Evolutionary conservation across 2,329 filamentous ascomycete species (phyloP).

Genomic region (Dactylella cylindrospora): DNA sequence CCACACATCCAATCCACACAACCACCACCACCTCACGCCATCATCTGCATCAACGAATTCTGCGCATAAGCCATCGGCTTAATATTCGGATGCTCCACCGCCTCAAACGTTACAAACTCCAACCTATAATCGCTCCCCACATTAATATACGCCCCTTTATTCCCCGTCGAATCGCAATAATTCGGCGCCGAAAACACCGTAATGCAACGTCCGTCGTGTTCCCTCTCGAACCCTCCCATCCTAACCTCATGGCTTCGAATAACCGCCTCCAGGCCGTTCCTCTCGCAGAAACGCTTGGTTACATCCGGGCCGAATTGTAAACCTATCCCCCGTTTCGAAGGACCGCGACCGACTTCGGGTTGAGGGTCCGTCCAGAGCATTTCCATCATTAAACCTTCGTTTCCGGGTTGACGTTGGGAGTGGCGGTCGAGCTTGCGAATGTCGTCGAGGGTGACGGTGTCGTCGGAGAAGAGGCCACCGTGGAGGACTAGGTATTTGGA

Average conservation of each 20-base stretch:
- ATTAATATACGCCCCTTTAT: constrained; percentile 98
- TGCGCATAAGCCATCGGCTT: constrained; percentile 72
- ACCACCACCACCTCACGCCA: constrained; percentile 19
- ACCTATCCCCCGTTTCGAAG: constrained; percentile 94
- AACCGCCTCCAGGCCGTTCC: constrained; percentile 88
- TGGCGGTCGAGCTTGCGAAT: constrained; percentile 91
- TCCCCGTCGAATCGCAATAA: constrained; percentile 97
- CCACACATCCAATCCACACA: neutral
- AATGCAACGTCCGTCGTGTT: constrained; percentile 93
- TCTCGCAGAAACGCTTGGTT: constrained; percentile 94
- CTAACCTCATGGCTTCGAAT: constrained; percentile 97
- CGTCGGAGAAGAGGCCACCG: constrained; percentile 92
- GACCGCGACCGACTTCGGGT: constrained; percentile 77
- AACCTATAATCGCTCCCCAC: constrained; percentile 89
- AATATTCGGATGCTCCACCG: constrained; percentile 92
- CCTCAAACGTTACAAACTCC: constrained; percentile 88
- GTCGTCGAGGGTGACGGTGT: constrained; percentile 87
- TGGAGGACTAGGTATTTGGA: constrained; percentile 89
- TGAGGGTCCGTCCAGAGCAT: constrained; percentile 99
- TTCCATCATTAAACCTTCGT: constrained; percentile 98
- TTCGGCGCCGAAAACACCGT: constrained; percentile 97
- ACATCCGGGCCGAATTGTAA: constrained; percentile 96
- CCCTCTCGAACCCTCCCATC: constrained; percentile 98
- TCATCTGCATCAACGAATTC: constrained; percentile 52
- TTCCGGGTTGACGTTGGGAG: constrained; percentile 86